phyloP scores from a whole-genome alignment of 805 yeast genomes.

The Candida methanosorbosa region DNA sequence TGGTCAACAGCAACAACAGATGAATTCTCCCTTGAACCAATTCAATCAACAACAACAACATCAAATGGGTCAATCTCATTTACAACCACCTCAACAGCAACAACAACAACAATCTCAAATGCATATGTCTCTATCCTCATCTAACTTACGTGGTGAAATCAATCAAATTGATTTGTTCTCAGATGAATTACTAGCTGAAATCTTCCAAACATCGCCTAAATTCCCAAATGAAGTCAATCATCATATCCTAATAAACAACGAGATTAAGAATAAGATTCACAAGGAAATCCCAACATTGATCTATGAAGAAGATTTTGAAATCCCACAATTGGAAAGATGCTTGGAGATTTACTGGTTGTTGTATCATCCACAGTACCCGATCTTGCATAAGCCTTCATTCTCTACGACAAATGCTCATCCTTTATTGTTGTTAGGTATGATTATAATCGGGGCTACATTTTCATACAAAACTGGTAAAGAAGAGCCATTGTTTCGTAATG shows the following conservation, averaged over 20 bases:
- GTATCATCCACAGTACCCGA: constrained; percentile 42
- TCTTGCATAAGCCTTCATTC: constrained; percentile 36
- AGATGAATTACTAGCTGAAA: constrained; percentile 2
- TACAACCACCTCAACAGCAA: background rate
- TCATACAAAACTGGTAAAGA: constrained; percentile 1
- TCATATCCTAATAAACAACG: constrained; percentile 1
- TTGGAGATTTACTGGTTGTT: constrained; percentile 35
- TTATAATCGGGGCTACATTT: constrained; percentile 37
- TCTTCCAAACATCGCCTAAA: constrained; percentile 1
- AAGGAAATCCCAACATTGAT: constrained; percentile 3
- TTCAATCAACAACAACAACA: too few relatives aligned
- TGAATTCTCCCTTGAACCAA: too few relatives aligned
- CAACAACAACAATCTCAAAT: too few relatives aligned
- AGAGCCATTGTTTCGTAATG: constrained; percentile 2
- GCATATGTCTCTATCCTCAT: too few relatives aligned
- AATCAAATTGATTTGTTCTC: constrained; percentile 1
- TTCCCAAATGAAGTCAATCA: constrained; percentile 2
- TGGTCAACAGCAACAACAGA: too few relatives aligned
- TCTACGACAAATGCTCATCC: constrained; percentile 39
- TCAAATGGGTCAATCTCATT: too few relatives aligned
- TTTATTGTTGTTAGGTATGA: constrained; percentile 41
- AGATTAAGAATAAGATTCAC: constrained; percentile 6
- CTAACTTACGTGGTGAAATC: too few relatives aligned
- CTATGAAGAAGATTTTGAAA: constrained; percentile 3
- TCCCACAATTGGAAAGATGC: constrained; percentile 6